Evolutionary conservation across 2,329 filamentous ascomycete genomes (phyloP), one percentile per base, ranked within the genome.

Genomic region (Proliferodiscus dingleyae): DNA sequence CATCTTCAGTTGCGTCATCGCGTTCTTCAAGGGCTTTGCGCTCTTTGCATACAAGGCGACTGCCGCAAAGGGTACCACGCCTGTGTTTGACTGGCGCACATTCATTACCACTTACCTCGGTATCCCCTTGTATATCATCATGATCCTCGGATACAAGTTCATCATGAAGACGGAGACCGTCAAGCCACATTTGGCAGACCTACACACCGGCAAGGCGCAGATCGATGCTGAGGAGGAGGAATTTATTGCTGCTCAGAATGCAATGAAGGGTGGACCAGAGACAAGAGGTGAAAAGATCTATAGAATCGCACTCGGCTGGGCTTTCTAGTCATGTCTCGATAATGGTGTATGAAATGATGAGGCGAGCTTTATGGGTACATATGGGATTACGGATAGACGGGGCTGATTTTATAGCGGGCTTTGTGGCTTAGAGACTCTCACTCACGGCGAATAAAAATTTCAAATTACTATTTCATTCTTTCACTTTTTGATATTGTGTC

Each of bases 1-100:
- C 2, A 69, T 72, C 60, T 82, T 89, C 68, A 89, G 85, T 67
- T 73, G 75, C 59, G 62, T 93, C 26, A 85, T 93, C 50, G 78
- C 84, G 2, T 62, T 94, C 41, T 91, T 87, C 61, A 94, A 93
- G 76, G 90, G 89, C 72, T 93, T 81, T 66, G 73, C 78, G 45
- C 47, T 59, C 41, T 87, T 87, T 54, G 78, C 85, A 64, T 85
- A 85, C 71, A 81, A 85, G 71, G 82, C 33, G 4, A 45, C 44
- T 15, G 46, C 48, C 8, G 28, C 39, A 4, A 48, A 50, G 16
- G 50, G 51, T 3, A 63, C 63, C 4, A 76, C 72, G 36, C 74
- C 73, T 16, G 63, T 66, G 38, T 83, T 82, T 52, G 76, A 83
- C 61, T 78, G 79, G 66, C 77, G 78, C 67, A 80, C 74, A 54